Conservation (phyloP, 306 rosid genomes). For the Medicago arabica region DNA sequence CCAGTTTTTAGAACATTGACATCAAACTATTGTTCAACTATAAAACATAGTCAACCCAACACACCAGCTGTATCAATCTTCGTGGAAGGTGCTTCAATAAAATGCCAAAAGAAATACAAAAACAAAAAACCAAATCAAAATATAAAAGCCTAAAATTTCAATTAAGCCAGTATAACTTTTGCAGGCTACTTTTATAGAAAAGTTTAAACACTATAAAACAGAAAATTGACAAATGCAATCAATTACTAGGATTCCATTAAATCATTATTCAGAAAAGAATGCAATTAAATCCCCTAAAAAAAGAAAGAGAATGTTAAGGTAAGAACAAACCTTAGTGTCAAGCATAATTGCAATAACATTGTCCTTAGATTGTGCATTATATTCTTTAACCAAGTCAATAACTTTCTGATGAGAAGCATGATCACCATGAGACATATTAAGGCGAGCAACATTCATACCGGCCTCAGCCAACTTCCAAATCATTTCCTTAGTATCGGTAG, state of each 20-base stretch:
- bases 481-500: constrained; percentile 86
- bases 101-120: background rate
- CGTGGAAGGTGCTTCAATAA: too few species aligned
- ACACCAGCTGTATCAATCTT: too few species aligned
- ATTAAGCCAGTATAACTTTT: background rate
- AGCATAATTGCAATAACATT: constrained; percentile 90
- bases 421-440: constrained; percentile 96
- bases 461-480: constrained; percentile 95
- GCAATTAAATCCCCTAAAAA: background rate
- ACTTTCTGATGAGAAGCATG: constrained; percentile 93
- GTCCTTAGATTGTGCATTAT: constrained; percentile 73
- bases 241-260: background rate
- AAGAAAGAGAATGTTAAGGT: background rate
- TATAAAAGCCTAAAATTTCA: background rate
- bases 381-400: constrained; percentile 89
- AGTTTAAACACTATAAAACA: background rate
- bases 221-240: background rate
- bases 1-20: too few species aligned
- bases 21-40: too few species aligned
- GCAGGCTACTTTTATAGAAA: background rate
- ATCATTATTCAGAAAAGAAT: background rate
- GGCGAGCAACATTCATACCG: constrained; percentile 91
- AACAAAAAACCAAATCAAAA: background rate
- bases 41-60: too few species aligned
- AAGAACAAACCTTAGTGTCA: constrained; percentile 73